Evolutionary conservation across 179 eudicot species (phyloP).

Genomic region (Spergularia azorica): DNA sequence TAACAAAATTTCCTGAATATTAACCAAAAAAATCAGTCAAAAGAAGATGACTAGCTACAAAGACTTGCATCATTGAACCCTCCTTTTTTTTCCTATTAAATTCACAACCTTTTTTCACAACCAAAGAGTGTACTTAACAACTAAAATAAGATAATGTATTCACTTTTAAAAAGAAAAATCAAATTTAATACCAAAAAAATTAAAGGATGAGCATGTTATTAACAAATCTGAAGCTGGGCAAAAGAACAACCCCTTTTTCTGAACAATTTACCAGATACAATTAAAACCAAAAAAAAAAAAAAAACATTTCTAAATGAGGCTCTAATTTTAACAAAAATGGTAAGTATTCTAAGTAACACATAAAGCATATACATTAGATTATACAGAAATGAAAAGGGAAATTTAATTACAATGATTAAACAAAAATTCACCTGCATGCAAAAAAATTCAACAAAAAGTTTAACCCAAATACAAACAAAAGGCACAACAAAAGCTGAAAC

Average conservation of each 20-base stretch:
- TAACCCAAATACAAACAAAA: neutral
- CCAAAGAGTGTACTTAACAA: neutral
- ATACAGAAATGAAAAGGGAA: neutral
- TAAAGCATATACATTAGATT: neutral
- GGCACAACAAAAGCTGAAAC: neutral
- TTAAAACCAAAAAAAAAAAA: neutral
- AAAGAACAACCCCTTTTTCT: conserved; percentile 21
- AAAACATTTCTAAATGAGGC: neutral
- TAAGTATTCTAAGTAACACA: neutral
- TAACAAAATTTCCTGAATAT: conserved; percentile 8
- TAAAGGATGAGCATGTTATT: neutral
- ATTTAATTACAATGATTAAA: neutral
- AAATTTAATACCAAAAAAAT: neutral
- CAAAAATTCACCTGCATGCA: conserved; percentile 18
- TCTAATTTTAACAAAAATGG: neutral
- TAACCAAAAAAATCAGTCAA: conserved; percentile 19
- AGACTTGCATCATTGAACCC: neutral
- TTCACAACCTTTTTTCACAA: conserved; percentile 9
- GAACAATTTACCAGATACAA: conserved; percentile 9
- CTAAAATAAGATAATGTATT: neutral
- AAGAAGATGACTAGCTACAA: conserved; percentile 19
- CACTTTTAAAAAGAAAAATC: neutral
- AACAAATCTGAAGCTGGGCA: conserved; percentile 30
- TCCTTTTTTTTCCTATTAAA: neutral
- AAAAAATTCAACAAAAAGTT: neutral